These are phyloP conservation scores for Fusarium succisae DNA, from an alignment of 2,329 filamentous ascomycete species.

Conservation along the genomic window DNA sequence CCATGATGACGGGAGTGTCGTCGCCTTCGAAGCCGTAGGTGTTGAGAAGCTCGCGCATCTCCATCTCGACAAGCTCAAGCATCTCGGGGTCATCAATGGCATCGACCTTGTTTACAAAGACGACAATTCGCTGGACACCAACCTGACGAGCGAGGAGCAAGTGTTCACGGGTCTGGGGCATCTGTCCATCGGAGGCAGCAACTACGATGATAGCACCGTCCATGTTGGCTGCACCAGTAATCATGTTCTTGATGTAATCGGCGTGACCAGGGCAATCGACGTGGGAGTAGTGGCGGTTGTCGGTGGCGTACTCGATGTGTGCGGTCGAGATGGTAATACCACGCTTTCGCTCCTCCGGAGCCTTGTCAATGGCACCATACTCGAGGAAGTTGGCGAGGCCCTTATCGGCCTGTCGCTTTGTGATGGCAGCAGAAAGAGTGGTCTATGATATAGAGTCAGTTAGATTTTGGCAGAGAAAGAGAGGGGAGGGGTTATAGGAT, in stretches of 20 bases:
- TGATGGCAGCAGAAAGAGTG: slow-evolving; percentile 97
- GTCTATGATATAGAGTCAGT: slow-evolving; percentile 67
- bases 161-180: slow-evolving; percentile 99
- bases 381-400: slow-evolving; percentile 94
- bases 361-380: slow-evolving; percentile 98
- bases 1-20: slow-evolving; percentile 96
- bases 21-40: slow-evolving; percentile 98
- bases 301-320: slow-evolving; percentile 98
- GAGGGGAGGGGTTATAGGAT: not conserved
- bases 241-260: slow-evolving; percentile 99
- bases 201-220: slow-evolving; percentile 99
- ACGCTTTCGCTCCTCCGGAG: slow-evolving; percentile 98
- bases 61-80: slow-evolving; percentile 99
- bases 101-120: slow-evolving; percentile 99
- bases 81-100: slow-evolving; percentile 98
- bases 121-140: slow-evolving; percentile 96
- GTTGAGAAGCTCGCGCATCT: slow-evolving; percentile 96
- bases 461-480: slow-evolving; percentile 6
- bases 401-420: slow-evolving; percentile 96
- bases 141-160: slow-evolving; percentile 97
- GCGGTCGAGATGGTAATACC: slow-evolving; percentile 99
- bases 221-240: slow-evolving; percentile 99
- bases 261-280: slow-evolving; percentile 99
- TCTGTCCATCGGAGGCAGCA: slow-evolving; percentile 97
- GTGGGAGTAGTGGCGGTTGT: slow-evolving; percentile 96